Evolutionary conservation across 129 eudicot species (phyloP).

Genomic region (Erigeron canadensis): DNA sequence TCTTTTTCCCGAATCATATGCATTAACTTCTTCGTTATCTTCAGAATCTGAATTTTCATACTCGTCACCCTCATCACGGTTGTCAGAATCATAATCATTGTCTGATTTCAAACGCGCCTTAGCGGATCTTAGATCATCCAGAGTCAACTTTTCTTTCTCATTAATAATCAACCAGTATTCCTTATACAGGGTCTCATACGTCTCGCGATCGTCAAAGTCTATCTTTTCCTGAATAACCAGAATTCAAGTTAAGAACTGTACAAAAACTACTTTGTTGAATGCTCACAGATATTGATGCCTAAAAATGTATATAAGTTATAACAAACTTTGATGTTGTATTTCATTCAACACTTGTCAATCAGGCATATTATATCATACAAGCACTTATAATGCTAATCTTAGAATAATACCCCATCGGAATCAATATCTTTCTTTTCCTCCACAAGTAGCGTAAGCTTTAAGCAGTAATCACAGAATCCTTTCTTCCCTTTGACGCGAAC

Average conservation of each 20-base stretch:
- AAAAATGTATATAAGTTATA: neutral
- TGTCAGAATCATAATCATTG: constrained; percentile 41
- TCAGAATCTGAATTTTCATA: constrained; percentile 30
- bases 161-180: constrained; percentile 72
- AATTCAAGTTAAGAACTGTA: neutral
- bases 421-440: constrained; percentile 66
- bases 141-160: constrained; percentile 50
- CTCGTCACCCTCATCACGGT: constrained; percentile 39
- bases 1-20: constrained; percentile 21
- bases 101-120: constrained; percentile 29
- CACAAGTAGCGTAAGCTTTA: constrained; percentile 63
- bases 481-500: constrained; percentile 52
- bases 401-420: constrained; percentile 71
- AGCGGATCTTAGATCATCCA: constrained; percentile 42
- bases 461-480: constrained; percentile 72
- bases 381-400: neutral
- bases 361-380: neutral
- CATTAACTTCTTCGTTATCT: constrained; percentile 28
- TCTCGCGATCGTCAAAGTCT: constrained; percentile 59
- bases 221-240: constrained; percentile 54
- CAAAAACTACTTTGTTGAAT: neutral
- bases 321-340: neutral
- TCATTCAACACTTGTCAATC: neutral
- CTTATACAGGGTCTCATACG: constrained; percentile 74
- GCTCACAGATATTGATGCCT: neutral